Conservation (phyloP, 2,329 filamentous ascomycete genomes). For the Tolypocladium guangdongense region DNA sequence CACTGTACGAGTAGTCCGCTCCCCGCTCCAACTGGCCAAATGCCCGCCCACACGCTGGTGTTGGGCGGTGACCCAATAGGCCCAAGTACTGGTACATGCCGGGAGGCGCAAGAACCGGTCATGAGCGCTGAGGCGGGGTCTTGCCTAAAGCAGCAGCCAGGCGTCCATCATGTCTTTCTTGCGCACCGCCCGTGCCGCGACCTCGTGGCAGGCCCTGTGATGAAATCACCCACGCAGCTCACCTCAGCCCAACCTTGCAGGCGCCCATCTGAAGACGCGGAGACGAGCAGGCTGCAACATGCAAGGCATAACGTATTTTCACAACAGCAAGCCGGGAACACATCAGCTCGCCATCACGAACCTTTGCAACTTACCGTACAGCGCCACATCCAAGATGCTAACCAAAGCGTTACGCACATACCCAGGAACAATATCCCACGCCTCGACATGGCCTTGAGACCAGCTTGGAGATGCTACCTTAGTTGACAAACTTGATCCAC, state of each 20-base stretch:
- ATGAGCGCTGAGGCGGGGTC: constrained; percentile 5
- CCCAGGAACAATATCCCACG: background rate
- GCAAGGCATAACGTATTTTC: background rate
- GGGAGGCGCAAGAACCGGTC: background rate
- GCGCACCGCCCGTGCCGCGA: background rate
- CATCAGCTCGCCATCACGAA: too few species aligned
- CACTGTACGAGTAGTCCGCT: too few species aligned
- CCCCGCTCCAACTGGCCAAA: too few species aligned
- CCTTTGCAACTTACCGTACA: too few species aligned
- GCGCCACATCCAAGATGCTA: too few species aligned
- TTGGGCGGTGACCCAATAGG: constrained; percentile 3
- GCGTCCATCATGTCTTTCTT: too few species aligned
- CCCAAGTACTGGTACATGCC: constrained; percentile 3
- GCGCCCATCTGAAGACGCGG: background rate
- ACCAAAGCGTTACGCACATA: background rate
- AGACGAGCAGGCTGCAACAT: background rate
- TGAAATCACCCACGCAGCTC: background rate
- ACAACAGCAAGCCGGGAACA: too few species aligned
- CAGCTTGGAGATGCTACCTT: background rate
- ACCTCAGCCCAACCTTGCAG: background rate
- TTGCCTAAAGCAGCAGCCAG: background rate
- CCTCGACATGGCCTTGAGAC: background rate
- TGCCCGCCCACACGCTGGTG: background rate
- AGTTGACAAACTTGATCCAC: background rate
- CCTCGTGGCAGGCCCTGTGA: background rate